Evolutionary conservation across 257 asterid species (phyloP), one percentile per base, ranked within the genome.

Genomic region (Ilex asprella): DNA sequence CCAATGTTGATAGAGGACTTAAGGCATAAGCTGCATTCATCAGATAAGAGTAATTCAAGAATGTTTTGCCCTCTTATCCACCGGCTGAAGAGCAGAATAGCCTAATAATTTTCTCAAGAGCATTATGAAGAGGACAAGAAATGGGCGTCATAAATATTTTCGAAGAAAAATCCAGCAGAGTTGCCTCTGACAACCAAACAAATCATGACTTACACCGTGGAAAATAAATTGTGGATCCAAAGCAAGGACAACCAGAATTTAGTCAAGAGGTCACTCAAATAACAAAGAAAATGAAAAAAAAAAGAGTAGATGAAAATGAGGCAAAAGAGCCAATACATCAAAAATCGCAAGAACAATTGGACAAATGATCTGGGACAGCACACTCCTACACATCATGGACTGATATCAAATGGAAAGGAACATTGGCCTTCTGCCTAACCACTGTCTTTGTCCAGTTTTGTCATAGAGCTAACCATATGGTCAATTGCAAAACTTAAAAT

Each of bases 1-100:
- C 82, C 84, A 77, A 81, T 76, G 89, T 75, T 67, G 85, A 70
- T 69, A 87, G 78, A 21, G 72, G 78, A 78, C 69, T 75, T 76
- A 85, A 75, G 81, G 66, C 70, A 81, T 72, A 79, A 71, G 90
- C 95, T 91, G 95, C 96, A 88, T 74, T 78, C 86, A 88, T 79
- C 84, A 81, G 82, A 83, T 79, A 74, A 78, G 64, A 82, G 78
- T 71, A 82, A 76, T 77, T 83, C 91, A 85, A 81, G 80, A 78
- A 71, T 74, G 70, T 72, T 69, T 82, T 77, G 70, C 61, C 72
- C 81, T 73, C 59, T 31, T 62, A 64, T 69, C 70, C 71, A 53
- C 74, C 67, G 65, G 68, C 50, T 69, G 63, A 66, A 30, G 60
- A 9, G 49, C 51, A 63, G 68, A 60, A 58, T 69, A 55, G 70